These are phyloP conservation scores for Solanum okadae DNA, from an alignment of 257 asterid genomes.

Conservation along the genomic window DNA sequence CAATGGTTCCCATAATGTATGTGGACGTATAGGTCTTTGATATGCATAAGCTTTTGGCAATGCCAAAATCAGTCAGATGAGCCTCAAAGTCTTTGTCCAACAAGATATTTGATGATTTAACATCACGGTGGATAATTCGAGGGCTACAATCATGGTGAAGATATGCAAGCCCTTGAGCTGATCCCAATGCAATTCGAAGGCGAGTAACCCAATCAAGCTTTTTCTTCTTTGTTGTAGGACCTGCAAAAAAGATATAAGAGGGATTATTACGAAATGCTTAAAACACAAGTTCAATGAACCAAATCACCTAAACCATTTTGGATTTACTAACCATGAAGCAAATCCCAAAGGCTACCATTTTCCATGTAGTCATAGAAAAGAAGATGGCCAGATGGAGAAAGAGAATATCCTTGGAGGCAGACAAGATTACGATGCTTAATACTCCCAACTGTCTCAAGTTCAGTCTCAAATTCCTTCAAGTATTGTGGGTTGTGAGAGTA, in stretches of 20 bases:
- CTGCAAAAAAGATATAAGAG: constrained; percentile 16
- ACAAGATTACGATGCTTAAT: constrained; percentile 93
- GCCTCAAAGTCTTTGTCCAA: constrained; percentile 68
- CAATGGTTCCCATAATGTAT: constrained; percentile 82
- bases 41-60: constrained; percentile 75
- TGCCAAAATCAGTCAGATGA: constrained; percentile 87
- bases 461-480: constrained; percentile 82
- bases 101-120: constrained; percentile 82
- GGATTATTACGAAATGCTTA: neutral
- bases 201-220: constrained; percentile 78
- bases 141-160: constrained; percentile 94
- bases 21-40: constrained; percentile 81
- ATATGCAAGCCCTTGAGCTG: constrained; percentile 88
- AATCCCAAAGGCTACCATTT: constrained; percentile 92
- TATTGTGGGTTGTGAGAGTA: constrained; percentile 73
- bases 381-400: constrained; percentile 71
- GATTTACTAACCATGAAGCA: constrained; percentile 63
- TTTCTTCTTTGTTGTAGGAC: constrained; percentile 54
- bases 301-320: neutral
- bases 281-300: neutral
- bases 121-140: constrained; percentile 79
- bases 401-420: constrained; percentile 86
- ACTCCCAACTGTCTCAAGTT: constrained; percentile 82
- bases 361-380: constrained; percentile 96
- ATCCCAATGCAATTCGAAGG: constrained; percentile 58